phyloP scores from a whole-genome alignment of 345 rosid genomes.

The Zanthoxylum bungeanum region DNA sequence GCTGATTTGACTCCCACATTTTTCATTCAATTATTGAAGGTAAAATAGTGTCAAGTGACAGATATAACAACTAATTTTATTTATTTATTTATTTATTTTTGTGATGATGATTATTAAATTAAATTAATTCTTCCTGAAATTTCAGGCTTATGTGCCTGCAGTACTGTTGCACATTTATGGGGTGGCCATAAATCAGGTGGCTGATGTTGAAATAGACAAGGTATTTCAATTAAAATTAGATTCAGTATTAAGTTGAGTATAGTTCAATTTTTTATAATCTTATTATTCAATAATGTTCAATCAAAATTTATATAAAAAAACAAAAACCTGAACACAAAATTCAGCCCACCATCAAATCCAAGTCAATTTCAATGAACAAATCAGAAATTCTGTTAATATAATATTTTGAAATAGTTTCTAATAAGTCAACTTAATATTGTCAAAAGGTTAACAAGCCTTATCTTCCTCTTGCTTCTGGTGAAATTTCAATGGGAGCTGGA shows the following conservation, averaged over 20 bases:
- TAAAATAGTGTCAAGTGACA: no score
- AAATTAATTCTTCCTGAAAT: neutral
- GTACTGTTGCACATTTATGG: conserved; percentile 26
- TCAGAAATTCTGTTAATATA: no score
- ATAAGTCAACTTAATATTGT: neutral
- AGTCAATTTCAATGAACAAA: no score
- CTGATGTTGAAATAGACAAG: conserved; percentile 33
- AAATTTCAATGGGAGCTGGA: neutral
- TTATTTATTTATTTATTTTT: no score
- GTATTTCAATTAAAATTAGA: neutral
- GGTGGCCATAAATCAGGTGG: conserved; percentile 30
- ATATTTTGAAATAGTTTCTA: no score
- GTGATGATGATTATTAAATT: neutral
- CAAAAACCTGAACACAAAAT: no score
- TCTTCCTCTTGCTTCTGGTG: neutral
- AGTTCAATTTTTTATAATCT: no score
- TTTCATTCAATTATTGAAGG: conserved; percentile 24
- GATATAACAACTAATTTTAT: no score
- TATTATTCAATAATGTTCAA: no score
- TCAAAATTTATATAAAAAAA: no score
- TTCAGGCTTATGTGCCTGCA: conserved; percentile 27
- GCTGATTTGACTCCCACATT: conserved; percentile 25
- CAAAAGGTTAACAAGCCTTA: neutral
- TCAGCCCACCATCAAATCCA: no score
- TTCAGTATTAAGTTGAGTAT: no score